phyloP scores from a whole-genome alignment of 768 basidiomycete genomes.

The Leucogyrophana mollusca region DNA sequence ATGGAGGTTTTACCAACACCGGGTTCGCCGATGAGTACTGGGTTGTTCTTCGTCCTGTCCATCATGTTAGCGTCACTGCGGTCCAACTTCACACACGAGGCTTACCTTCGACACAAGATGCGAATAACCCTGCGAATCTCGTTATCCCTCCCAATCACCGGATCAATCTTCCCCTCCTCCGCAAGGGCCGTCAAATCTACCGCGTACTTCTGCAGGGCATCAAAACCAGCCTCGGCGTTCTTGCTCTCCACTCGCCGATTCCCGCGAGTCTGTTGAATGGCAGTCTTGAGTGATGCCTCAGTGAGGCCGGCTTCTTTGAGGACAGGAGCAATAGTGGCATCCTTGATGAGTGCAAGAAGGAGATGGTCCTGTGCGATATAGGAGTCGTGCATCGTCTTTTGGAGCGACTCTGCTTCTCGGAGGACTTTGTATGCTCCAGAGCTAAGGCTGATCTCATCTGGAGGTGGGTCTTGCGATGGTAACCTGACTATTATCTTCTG shows the following conservation, averaged over 20 bases:
- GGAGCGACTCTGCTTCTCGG: constrained; percentile 71
- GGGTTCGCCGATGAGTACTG: constrained; percentile 94
- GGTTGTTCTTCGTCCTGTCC: constrained; percentile 91
- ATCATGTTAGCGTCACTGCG: constrained; percentile 9
- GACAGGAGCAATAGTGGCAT: constrained; percentile 60
- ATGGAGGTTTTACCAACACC: constrained; percentile 97
- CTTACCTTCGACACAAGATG: constrained; percentile 74
- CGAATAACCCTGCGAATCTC: constrained; percentile 86
- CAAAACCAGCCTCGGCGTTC: constrained; percentile 89
- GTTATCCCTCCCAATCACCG: constrained; percentile 90
- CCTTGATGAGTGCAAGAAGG: constrained; percentile 80
- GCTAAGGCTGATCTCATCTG: constrained; percentile 73
- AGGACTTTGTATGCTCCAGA: constrained; percentile 59
- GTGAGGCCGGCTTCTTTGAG: constrained; percentile 78
- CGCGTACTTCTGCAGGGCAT: constrained; percentile 88
- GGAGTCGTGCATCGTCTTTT: constrained; percentile 85
- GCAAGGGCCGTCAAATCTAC: constrained; percentile 85
- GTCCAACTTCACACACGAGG: neutral
- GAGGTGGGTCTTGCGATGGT: constrained; percentile 82
- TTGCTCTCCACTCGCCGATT: constrained; percentile 83
- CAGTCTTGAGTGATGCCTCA: constrained; percentile 69
- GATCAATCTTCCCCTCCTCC: constrained; percentile 92
- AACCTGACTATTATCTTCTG: constrained; percentile 79
- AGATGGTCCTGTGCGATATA: constrained; percentile 95
- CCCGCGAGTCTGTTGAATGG: constrained; percentile 77